phyloP scores from a whole-genome alignment of 768 basidiomycete genomes.

The Sporobolomyces pararoseus region DNA sequence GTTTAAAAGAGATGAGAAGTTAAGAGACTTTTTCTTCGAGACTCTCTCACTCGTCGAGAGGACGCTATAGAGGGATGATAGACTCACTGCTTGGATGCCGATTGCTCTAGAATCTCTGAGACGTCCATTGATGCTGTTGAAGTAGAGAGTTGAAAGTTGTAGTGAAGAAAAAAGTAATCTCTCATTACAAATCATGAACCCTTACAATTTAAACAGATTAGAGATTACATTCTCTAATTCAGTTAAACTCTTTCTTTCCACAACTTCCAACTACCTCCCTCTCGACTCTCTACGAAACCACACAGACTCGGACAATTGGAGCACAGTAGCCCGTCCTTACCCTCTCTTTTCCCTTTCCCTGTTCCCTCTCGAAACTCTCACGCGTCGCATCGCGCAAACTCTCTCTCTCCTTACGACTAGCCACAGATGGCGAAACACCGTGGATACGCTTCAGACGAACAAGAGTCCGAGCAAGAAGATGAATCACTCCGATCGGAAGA shows the following conservation, averaged over 20 bases:
- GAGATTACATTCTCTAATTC: no score
- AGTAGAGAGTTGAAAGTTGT: neutral
- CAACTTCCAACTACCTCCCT: neutral
- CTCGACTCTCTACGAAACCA: neutral
- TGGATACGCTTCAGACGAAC: conserved; percentile 34
- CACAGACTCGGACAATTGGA: no score
- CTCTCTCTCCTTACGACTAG: neutral
- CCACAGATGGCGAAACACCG: conserved; percentile 20
- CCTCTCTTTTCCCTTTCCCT: neutral
- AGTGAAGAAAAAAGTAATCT: neutral
- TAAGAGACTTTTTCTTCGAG: neutral
- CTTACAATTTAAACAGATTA: no score
- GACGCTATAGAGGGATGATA: no score
- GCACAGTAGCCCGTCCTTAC: neutral
- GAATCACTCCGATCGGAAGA: neutral
- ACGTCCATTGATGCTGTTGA: conserved; percentile 27
- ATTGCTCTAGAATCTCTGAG: conserved; percentile 25
- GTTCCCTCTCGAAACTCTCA: neutral
- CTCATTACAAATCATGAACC: no score
- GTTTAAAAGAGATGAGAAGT: neutral
- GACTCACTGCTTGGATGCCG: conserved; percentile 24
- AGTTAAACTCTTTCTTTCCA: no score
- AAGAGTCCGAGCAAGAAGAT: neutral
- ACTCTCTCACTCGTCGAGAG: neutral
- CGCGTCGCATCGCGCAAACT: conserved; percentile 11